Conservation (phyloP, 2,329 filamentous ascomycete genomes). For the Xylariaceae sp. region DNA sequence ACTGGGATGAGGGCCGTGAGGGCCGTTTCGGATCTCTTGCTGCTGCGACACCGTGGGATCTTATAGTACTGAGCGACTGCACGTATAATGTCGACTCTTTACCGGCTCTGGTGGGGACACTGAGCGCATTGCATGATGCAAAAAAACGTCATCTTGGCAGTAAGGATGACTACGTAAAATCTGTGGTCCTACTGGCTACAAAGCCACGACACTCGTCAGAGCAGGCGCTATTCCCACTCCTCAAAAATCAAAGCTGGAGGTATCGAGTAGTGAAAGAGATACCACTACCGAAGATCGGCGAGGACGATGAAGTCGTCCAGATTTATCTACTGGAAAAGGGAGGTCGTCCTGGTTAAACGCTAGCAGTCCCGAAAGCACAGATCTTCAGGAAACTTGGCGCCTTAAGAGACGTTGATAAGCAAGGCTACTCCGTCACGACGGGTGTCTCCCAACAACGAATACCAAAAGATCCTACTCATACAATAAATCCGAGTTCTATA, state of each 20-base stretch:
- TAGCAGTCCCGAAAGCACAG: not conserved
- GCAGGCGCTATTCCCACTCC: slow-evolving; percentile 53
- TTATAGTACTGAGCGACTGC: slow-evolving; percentile 64
- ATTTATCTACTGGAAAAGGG: slow-evolving; percentile 57
- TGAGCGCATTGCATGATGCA: slow-evolving; percentile 53
- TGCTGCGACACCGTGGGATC: slow-evolving; percentile 53
- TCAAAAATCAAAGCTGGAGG: slow-evolving; percentile 53
- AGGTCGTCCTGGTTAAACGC: not conserved
- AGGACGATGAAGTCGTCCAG: slow-evolving; percentile 54
- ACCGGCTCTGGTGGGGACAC: slow-evolving; percentile 58
- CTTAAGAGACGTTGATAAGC: too few relatives aligned
- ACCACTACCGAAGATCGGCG: slow-evolving; percentile 53
- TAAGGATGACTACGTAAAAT: slow-evolving; percentile 26
- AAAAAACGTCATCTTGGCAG: slow-evolving; percentile 34
- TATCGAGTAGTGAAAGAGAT: slow-evolving; percentile 49
- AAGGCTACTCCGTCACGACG: too few relatives aligned
- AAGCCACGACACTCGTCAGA: slow-evolving; percentile 64
- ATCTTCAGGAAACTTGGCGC: not conserved
- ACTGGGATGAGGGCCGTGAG: slow-evolving; percentile 59
- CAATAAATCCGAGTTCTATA: too few relatives aligned
- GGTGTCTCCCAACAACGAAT: too few relatives aligned
- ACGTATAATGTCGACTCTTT: slow-evolving; percentile 66
- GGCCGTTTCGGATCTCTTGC: slow-evolving; percentile 52
- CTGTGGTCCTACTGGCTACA: slow-evolving; percentile 59
- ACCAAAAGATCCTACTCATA: too few relatives aligned